These are phyloP conservation scores for Cercophora scortea DNA, from an alignment of 495 filamentous ascomycete genomes.

Conservation along the genomic window DNA sequence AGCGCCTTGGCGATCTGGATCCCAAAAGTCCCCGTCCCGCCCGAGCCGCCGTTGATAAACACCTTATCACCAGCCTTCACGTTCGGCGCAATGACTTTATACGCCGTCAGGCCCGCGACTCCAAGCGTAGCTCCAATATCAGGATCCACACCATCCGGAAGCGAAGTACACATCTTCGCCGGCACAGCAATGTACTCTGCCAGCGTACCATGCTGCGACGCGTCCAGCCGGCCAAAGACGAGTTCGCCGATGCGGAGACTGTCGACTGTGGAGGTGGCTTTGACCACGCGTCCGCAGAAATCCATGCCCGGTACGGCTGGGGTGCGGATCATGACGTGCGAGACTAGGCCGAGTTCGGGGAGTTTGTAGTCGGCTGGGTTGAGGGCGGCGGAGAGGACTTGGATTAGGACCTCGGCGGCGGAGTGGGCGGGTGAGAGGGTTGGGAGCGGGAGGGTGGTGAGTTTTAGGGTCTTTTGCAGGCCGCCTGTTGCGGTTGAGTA, in stretches of 20 bases:
- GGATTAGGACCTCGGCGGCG: slow-evolving; percentile 44
- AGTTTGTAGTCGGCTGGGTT: slow-evolving; percentile 71
- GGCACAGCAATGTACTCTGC: slow-evolving; percentile 43
- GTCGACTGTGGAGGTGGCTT: slow-evolving; percentile 24
- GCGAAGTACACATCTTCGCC: slow-evolving; percentile 15
- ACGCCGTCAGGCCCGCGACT: slow-evolving; percentile 51
- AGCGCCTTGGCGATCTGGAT: slow-evolving; percentile 60
- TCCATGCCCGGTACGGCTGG: slow-evolving; percentile 55
- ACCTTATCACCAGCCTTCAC: slow-evolving; percentile 48
- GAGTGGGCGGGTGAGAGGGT: slow-evolving; percentile 21
- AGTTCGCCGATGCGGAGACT: slow-evolving; percentile 40
- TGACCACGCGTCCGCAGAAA: slow-evolving; percentile 52
- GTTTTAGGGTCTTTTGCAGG: slow-evolving; percentile 50
- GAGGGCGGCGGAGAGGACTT: slow-evolving; percentile 46
- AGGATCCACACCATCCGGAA: slow-evolving; percentile 42
- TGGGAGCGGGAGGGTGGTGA: slow-evolving; percentile 37
- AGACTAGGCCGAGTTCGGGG: slow-evolving; percentile 43
- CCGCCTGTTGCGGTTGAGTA: slow-evolving; percentile 40
- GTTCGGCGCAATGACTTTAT: slow-evolving; percentile 49
- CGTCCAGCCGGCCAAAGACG: slow-evolving; percentile 46
- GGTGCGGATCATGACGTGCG: slow-evolving; percentile 28
- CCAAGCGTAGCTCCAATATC: slow-evolving; percentile 47
- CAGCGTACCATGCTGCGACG: slow-evolving; percentile 42
- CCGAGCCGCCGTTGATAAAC: slow-evolving; percentile 62
- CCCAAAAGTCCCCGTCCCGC: slow-evolving; percentile 52